Percentiles rank a stretch among this genome's conserved stretches.
Conservation (phyloP, 805 yeast genomes). For the Phaffomyces opuntiae region DNA sequence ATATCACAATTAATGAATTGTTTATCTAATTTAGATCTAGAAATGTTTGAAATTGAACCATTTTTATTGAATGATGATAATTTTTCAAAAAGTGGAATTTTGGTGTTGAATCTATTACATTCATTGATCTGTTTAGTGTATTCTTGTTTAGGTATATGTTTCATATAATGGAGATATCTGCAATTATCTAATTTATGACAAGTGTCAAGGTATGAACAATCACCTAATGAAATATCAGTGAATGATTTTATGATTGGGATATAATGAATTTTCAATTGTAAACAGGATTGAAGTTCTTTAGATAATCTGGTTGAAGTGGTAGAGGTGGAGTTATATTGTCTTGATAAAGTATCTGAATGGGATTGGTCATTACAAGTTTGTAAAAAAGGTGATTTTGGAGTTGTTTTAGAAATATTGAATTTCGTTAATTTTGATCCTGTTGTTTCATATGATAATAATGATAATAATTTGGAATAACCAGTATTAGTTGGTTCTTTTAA, state of each 20-base stretch:
- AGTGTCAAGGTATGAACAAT: conserved; percentile 90
- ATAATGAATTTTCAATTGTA: conserved; percentile 36
- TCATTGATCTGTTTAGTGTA: conserved; percentile 14
- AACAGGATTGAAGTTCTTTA: conserved; percentile 17
- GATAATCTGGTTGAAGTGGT: conserved; percentile 20
- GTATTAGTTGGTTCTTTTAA: neutral
- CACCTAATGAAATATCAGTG: conserved; percentile 73
- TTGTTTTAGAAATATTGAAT: conserved; percentile 32
- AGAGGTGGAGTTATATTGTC: conserved; percentile 14
- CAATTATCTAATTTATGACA: conserved; percentile 82
- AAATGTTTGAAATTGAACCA: conserved; percentile 27
- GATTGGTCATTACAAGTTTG: conserved; percentile 41
- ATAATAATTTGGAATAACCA: conserved; percentile 9
- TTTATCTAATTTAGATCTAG: conserved; percentile 39
- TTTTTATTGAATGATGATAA: conserved; percentile 24
- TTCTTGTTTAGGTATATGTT: conserved; percentile 30
- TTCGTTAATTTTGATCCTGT: conserved; percentile 34
- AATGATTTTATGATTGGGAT: conserved; percentile 48
- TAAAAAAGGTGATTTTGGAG: conserved; percentile 36
- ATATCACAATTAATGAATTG: conserved; percentile 91
- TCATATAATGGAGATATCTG: conserved; percentile 71
- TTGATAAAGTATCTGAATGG: conserved; percentile 15
- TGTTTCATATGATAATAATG: conserved; percentile 26
- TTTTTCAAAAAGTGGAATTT: conserved; percentile 17
- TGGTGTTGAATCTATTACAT: conserved; percentile 18